Percentiles rank a stretch among this genome's conserved stretches.
phyloP scores from a whole-genome alignment of 192 early-diverging fungal genomes.

The Coemansia sp. region DNA sequence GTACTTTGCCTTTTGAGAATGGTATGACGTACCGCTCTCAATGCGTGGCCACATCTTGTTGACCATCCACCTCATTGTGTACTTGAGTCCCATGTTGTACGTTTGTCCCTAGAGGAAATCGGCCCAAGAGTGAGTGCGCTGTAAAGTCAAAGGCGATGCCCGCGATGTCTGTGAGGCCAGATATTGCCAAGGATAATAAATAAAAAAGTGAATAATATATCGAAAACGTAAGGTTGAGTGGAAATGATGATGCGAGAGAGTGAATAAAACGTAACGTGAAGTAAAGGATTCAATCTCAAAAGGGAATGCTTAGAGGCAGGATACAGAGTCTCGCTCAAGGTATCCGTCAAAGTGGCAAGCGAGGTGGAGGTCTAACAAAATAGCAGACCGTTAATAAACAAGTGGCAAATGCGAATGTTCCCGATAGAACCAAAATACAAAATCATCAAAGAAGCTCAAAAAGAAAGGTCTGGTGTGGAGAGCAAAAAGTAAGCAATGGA shows the following conservation, averaged over 20 bases:
- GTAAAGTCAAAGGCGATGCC: not conserved
- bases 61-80: slow-evolving; percentile 56
- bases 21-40: slow-evolving; percentile 39
- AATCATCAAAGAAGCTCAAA: not conserved
- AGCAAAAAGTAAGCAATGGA: not conserved
- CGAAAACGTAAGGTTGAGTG: not conserved
- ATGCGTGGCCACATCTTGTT: slow-evolving; percentile 58
- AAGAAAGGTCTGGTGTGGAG: not conserved
- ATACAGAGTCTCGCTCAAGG: not conserved
- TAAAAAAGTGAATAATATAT: not conserved
- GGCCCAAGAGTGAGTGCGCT: not conserved
- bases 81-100: slow-evolving; percentile 46
- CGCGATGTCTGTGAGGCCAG: not conserved
- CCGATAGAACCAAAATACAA: slow-evolving; percentile 5
- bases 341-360: not conserved
- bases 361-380: not conserved
- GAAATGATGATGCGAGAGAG: slow-evolving; percentile 3
- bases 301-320: not conserved
- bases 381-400: not conserved
- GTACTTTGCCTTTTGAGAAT: slow-evolving; percentile 36
- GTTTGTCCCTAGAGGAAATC: not conserved
- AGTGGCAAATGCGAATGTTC: not conserved
- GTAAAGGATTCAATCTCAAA: not conserved
- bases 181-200: not conserved
- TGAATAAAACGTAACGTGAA: not conserved